These are phyloP conservation scores for Chaetomiaceae sp. DNA, from an alignment of 2,329 filamentous ascomycete species.

Conservation along the genomic window DNA sequence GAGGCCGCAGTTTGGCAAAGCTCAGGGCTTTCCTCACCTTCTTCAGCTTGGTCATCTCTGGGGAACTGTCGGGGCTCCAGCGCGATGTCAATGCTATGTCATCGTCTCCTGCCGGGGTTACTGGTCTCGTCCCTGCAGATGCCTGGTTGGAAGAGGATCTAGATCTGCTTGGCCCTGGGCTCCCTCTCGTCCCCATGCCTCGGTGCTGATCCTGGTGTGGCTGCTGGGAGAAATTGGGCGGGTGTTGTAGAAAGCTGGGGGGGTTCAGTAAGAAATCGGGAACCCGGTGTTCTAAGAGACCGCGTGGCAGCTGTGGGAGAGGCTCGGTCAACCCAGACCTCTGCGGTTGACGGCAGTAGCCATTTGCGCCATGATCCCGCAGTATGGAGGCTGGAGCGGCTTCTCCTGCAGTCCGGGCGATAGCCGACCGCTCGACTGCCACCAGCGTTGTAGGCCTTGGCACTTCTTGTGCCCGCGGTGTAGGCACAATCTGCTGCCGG, in stretches of 20 bases:
- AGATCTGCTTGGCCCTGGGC: background rate
- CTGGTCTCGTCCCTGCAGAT: background rate
- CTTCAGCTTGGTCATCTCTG: slow-evolving; percentile 1
- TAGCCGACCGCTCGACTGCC: background rate
- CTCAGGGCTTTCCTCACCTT: slow-evolving; percentile 13
- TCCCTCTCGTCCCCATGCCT: background rate
- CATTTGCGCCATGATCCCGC: background rate
- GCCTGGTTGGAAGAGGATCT: background rate
- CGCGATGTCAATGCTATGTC: slow-evolving; percentile 2
- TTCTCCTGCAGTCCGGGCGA: background rate
- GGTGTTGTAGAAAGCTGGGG: slow-evolving; percentile 1
- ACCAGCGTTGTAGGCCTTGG: background rate
- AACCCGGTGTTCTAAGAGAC: background rate
- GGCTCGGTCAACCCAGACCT: background rate
- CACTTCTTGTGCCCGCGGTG: background rate
- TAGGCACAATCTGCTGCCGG: too few species aligned
- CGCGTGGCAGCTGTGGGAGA: background rate
- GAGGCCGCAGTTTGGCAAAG: slow-evolving; percentile 9
- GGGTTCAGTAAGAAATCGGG: background rate
- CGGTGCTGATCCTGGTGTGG: background rate
- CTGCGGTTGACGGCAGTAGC: background rate
- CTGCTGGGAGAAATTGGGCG: slow-evolving; percentile 2
- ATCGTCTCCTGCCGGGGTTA: background rate
- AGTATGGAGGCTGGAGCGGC: background rate
- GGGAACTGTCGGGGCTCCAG: slow-evolving; percentile 16